A percentile compares a stretch with the other conserved stretches of the same genome.
These are phyloP conservation scores for Entophlyctis luteolus DNA, from an alignment of 192 early-diverging fungal species.

Conservation along the genomic window DNA sequence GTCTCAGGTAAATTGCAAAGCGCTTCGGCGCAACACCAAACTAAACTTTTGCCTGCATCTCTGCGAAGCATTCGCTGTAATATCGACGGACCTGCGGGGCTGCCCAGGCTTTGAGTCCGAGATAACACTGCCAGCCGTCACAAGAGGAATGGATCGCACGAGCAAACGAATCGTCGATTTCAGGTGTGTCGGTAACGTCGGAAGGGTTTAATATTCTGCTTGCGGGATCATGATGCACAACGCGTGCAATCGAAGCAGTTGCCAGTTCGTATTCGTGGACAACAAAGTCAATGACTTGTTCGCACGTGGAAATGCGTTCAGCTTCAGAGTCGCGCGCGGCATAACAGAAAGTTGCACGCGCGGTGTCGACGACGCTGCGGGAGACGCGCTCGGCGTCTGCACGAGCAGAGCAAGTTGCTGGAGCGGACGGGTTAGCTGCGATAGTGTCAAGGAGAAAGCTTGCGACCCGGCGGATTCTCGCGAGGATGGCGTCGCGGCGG, in stretches of 20 bases:
- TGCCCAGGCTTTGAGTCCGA: background rate
- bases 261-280: background rate
- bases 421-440: background rate
- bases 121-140: no score
- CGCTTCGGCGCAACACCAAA: background rate
- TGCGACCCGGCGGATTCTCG: no score
- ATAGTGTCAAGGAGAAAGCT: background rate
- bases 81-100: background rate
- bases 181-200: background rate
- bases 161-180: background rate
- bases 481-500: background rate
- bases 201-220: background rate
- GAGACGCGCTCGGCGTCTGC: background rate
- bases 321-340: background rate
- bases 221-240: background rate
- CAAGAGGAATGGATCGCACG: no score
- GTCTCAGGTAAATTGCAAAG: background rate
- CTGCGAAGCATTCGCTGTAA: background rate
- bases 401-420: background rate
- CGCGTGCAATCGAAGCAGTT: background rate
- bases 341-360: background rate
- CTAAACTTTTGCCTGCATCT: slow-evolving; percentile 1
- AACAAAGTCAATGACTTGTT: background rate
- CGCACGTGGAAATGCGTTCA: background rate
- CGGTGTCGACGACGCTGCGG: background rate